Conservation (phyloP, 345 rosid species). For the Pseudoturritis turrita region DNA sequence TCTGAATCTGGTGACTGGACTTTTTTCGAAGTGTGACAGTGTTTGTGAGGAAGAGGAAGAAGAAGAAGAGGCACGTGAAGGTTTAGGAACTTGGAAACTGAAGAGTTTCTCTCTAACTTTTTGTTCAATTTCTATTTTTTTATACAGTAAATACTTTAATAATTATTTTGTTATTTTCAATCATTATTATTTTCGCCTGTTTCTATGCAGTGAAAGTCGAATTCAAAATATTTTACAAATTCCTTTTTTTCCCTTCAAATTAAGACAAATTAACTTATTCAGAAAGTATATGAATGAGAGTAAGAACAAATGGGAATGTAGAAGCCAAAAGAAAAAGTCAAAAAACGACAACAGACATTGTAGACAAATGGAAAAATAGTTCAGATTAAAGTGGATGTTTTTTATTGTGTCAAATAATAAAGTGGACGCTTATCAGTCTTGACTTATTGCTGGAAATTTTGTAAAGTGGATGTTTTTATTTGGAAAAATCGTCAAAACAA, state of each 20-base stretch:
- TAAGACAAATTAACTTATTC: background rate
- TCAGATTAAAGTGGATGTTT: background rate
- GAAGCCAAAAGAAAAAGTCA: slow-evolving; percentile 9
- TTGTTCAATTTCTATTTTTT: background rate
- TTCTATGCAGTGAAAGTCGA: background rate
- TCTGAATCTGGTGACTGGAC: slow-evolving; percentile 17
- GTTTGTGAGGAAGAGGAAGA: slow-evolving; percentile 10
- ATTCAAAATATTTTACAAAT: background rate
- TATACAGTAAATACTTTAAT: background rate
- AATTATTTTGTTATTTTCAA: background rate
- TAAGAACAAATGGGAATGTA: background rate
- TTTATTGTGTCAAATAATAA: background rate
- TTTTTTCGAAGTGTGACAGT: slow-evolving; percentile 14
- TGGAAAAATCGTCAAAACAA: too few species aligned
- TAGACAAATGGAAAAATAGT: slow-evolving; percentile 2
- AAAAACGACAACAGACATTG: slow-evolving; percentile 3
- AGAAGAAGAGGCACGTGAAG: slow-evolving; percentile 31
- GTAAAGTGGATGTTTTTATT: too few species aligned
- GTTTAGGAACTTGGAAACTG: slow-evolving; percentile 6
- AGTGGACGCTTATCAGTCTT: background rate
- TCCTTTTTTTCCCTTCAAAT: background rate
- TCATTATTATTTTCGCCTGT: background rate
- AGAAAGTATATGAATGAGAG: background rate
- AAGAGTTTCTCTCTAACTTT: slow-evolving; percentile 7
- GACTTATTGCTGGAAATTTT: slow-evolving; percentile 3